Evolutionary conservation across 2,329 filamentous ascomycete species (phyloP), one percentile per base, ranked within the genome.

Genomic region (Macrophomina pseudophaseolina): DNA sequence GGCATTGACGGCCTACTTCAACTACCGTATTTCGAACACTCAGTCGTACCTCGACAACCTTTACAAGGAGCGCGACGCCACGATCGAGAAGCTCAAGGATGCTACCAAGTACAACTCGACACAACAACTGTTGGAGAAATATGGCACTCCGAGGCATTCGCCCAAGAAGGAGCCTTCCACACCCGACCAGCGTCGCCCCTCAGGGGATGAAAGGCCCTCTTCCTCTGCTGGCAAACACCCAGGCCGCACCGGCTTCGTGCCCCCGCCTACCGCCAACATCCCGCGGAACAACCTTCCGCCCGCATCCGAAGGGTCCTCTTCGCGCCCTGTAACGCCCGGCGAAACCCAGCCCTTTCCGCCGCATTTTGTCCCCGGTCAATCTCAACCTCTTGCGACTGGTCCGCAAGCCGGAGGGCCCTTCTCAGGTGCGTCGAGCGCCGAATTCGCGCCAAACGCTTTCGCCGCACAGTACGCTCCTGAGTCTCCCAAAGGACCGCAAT

Each of bases 31-130:
- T 72, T 86, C 90, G 28, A 87, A 84, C 16, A 85, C 91, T 11
- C 87, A 90, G 71, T 79, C 84, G 46, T 86, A 90, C 48, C 84
- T 98, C 35, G 90, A 94, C 72, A 87, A 87, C 23, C 86, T 94
- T 42, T 88, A 94, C 73, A 87, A 88, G 64, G 91, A 97, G 78
- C 89, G 94, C 64, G 88, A 91, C 67, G 88, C 88, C 72, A 97
- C 94, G 1, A 98, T 99, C 70, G 91, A 97, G 76, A 94, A 94
- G 80, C 87, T 99, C 69, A 99, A 99, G 80, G 89, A 91, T 67
- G 94, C 94, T 32, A 99, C 95, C 40, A 97, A 92, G 78, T 99
- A 97, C 81, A 92, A 98, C 79, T 95, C 94, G 38, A 99, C 95
- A 1, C 88, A 96, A 74, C 89, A 97, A 76, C 81, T 99, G 68